Evolutionary conservation across 495 filamentous ascomycete genomes (phyloP), one percentile per base, ranked within the genome.

Genomic region (Bombardia bombarda): DNA sequence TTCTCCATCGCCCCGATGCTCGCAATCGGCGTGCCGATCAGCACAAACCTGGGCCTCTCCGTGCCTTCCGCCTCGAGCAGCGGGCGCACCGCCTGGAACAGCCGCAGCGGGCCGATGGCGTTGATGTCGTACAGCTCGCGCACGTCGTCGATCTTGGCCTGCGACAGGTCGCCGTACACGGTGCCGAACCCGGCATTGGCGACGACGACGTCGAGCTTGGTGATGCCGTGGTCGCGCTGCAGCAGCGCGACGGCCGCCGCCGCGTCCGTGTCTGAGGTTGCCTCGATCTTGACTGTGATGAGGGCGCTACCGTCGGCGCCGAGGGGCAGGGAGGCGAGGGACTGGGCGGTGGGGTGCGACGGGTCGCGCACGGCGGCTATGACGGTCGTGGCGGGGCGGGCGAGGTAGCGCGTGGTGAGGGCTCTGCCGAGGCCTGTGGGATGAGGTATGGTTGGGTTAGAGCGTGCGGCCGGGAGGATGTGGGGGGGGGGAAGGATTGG

Each of bases 81-180:
- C 19, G 51, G 53, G 9, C 50, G 50, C 7, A 44, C 47, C 14
- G 68, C 70, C 44, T 69, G 59, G 48, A 66, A 72, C 1, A 75
- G 57, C 3, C 41, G 40, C 7, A 74, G 25, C 7, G 53, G 46
- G 12, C 57, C 60, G 18, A 62, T 45, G 19, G 55, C 53, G 45
- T 75, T 75, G 40, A 69, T 52, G 3, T 63, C 51, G 40, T 72
- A 40, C 38, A 68, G 52, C 28, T 61, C 37, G 34, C 53, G 52
- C 13, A 72, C 30, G n/a, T 13, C 38, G 30, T 49, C 36, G 18
- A 49, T 33, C 12, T 30, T 40, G 38, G 38, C n/a, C n/a, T n/a
- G n/a, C n/a, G n/a, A 12, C n/a, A 26, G 28, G 14, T 8, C 21
- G 4, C n/a, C n/a, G n/a, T n/a, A n/a, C n/a, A n/a, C n/a, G n/a